Conservation (phyloP, 192 early-diverging fungal species). For the Umbelopsis sp. region DNA sequence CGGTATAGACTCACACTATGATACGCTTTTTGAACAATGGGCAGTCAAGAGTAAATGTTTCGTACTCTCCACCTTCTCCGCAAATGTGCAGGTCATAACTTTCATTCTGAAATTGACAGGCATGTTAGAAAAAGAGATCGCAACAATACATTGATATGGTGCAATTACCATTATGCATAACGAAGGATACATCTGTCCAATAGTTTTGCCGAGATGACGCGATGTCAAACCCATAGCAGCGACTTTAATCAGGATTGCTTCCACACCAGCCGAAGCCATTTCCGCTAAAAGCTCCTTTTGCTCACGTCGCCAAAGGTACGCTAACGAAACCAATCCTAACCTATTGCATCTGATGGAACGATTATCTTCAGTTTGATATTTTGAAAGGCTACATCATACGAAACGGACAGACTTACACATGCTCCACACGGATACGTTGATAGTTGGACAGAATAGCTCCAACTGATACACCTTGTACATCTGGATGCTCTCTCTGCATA, state of each 20-base stretch:
- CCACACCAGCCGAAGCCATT: slow-evolving; percentile 78
- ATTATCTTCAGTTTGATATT: not conserved
- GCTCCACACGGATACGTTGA: slow-evolving; percentile 95
- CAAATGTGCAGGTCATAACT: slow-evolving; percentile 86
- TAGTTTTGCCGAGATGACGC: slow-evolving; percentile 76
- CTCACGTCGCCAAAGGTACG: slow-evolving; percentile 90
- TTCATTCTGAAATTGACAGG: slow-evolving; percentile 50
- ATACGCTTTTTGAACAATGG: slow-evolving; percentile 88
- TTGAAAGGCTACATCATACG: not conserved
- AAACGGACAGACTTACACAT: slow-evolving; percentile 64
- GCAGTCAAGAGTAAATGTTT: slow-evolving; percentile 90
- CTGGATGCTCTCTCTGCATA: slow-evolving; percentile 59
- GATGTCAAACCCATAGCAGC: slow-evolving; percentile 81
- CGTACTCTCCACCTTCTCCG: slow-evolving; percentile 98
- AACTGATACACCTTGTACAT: slow-evolving; percentile 84
- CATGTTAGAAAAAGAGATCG: not conserved
- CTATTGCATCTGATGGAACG: slow-evolving; percentile 65
- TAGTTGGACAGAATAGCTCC: slow-evolving; percentile 98
- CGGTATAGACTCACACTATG: slow-evolving; percentile 60
- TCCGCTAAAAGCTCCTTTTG: slow-evolving; percentile 81
- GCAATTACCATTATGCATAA: slow-evolving; percentile 64
- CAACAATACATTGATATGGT: not conserved
- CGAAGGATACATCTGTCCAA: slow-evolving; percentile 76
- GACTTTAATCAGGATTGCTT: slow-evolving; percentile 92
- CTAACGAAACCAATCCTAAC: slow-evolving; percentile 79